phyloP scores from a whole-genome alignment of 1,284 basidiomycete genomes.

The Porodaedalea pini region DNA sequence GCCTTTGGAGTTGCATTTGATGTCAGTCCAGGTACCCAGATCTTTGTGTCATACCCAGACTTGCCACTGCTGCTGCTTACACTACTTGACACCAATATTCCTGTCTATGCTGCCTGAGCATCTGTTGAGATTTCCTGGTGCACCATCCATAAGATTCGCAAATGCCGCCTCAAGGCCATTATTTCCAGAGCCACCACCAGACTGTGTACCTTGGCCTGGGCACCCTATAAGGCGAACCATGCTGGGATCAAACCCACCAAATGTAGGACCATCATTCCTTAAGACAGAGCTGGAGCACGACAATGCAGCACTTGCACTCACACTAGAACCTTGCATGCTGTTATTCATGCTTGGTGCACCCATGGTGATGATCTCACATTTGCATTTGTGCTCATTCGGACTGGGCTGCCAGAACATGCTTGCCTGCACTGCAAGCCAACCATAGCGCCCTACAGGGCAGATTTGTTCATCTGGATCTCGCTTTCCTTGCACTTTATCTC shows the following conservation, averaged over 20 bases:
- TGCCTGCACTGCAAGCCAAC: slow-evolving; percentile 8
- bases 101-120: neutral
- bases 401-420: slow-evolving; percentile 20
- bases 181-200: neutral
- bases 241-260: slow-evolving; percentile 12
- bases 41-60: slow-evolving; percentile 2
- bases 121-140: neutral
- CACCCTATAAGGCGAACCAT: slow-evolving; percentile 5
- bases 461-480: too few species aligned
- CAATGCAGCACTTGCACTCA: slow-evolving; percentile 13
- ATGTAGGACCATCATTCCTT: slow-evolving; percentile 1
- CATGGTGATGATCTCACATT: slow-evolving; percentile 14
- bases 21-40: slow-evolving; percentile 12
- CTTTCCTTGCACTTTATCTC: too few species aligned
- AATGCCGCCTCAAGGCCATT: slow-evolving; percentile 6
- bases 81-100: slow-evolving; percentile 2
- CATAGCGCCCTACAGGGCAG: too few species aligned
- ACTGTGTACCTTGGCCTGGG: neutral
- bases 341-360: slow-evolving; percentile 15
- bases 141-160: slow-evolving; percentile 15
- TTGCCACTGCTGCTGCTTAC: neutral
- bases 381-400: slow-evolving; percentile 12
- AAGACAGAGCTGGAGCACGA: slow-evolving; percentile 19
- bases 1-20: slow-evolving; percentile 15
- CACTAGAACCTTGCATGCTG: slow-evolving; percentile 6